A percentile compares a stretch with the other conserved stretches of the same genome.
These are phyloP conservation scores for Xylaria multiplex DNA, from an alignment of 2,329 filamentous ascomycete genomes.

Conservation along the genomic window DNA sequence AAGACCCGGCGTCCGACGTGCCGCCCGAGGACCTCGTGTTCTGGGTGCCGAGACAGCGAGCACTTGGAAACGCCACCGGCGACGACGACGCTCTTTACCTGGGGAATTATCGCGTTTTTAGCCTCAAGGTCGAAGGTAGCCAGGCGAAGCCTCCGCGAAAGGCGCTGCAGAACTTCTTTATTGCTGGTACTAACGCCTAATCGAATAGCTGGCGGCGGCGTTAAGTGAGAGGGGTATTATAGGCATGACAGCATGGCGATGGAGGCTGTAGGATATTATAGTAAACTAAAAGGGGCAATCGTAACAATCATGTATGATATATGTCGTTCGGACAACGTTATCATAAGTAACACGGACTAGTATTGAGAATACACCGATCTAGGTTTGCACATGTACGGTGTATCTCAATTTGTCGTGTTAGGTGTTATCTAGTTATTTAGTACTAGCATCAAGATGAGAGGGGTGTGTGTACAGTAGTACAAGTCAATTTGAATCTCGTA, in stretches of 20 bases:
- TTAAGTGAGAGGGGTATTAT: neutral
- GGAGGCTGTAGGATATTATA: neutral
- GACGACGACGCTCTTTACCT: constrained; percentile 27
- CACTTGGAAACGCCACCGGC: constrained; percentile 3
- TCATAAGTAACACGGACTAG: neutral
- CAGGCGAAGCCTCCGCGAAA: constrained; percentile 43
- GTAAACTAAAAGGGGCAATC: neutral
- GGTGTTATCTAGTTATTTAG: neutral
- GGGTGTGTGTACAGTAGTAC: constrained; percentile 4
- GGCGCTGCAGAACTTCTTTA: constrained; percentile 43
- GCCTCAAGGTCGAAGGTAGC: constrained; percentile 52
- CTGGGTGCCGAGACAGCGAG: constrained; percentile 17
- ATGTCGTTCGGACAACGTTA: neutral
- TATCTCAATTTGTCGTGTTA: neutral
- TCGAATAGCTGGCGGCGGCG: neutral
- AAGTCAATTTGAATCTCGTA: constrained; percentile 26
- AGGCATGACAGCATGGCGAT: neutral
- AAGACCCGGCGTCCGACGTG: neutral
- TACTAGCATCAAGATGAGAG: neutral
- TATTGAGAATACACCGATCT: neutral
- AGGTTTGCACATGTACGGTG: too few relatives aligned
- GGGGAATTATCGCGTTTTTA: constrained; percentile 41
- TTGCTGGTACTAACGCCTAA: constrained; percentile 25
- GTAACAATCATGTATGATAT: neutral
- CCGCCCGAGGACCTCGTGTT: constrained; percentile 23